Percentiles rank a stretch among this genome's conserved stretches.
Conservation (phyloP, 1,139 yeast species). For the Debaryomyces sp. region DNA sequence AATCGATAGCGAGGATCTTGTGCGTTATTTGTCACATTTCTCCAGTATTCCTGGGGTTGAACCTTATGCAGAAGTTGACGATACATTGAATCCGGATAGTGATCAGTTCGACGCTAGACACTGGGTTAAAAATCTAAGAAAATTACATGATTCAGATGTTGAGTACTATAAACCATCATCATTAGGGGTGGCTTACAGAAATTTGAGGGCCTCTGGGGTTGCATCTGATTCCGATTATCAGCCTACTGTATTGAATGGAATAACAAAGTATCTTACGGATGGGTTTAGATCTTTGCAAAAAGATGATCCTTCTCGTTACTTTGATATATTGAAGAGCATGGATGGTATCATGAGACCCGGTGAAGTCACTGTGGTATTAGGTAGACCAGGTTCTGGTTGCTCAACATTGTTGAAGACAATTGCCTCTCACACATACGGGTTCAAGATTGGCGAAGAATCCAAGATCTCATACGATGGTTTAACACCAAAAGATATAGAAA, state of each 20-base stretch:
- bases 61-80: slow-evolving; percentile 30
- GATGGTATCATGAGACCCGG: slow-evolving; percentile 38
- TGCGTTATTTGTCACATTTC: slow-evolving; percentile 48
- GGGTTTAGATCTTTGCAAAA: slow-evolving; percentile 14
- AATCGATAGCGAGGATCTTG: slow-evolving; percentile 51
- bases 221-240: slow-evolving; percentile 84
- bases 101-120: slow-evolving; percentile 65
- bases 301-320: slow-evolving; percentile 20
- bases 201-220: slow-evolving; percentile 72
- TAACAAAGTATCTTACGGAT: slow-evolving; percentile 24
- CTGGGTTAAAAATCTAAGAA: slow-evolving; percentile 75
- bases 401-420: slow-evolving; percentile 70
- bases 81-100: slow-evolving; percentile 35
- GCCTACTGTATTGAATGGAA: slow-evolving; percentile 62
- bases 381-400: slow-evolving; percentile 44
- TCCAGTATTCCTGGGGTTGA: slow-evolving; percentile 54
- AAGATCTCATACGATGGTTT: slow-evolving; percentile 31
- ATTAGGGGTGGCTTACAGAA: slow-evolving; percentile 69
- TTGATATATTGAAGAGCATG: slow-evolving; percentile 38
- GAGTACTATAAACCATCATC: slow-evolving; percentile 64
- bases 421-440: slow-evolving; percentile 24
- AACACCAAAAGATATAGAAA: slow-evolving; percentile 18
- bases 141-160: slow-evolving; percentile 53
- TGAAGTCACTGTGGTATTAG: slow-evolving; percentile 38
- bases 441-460: slow-evolving; percentile 49